Base-by-base conservation (phyloP, 352 stramenopile species). In the Pythium dissotocum region DNA sequence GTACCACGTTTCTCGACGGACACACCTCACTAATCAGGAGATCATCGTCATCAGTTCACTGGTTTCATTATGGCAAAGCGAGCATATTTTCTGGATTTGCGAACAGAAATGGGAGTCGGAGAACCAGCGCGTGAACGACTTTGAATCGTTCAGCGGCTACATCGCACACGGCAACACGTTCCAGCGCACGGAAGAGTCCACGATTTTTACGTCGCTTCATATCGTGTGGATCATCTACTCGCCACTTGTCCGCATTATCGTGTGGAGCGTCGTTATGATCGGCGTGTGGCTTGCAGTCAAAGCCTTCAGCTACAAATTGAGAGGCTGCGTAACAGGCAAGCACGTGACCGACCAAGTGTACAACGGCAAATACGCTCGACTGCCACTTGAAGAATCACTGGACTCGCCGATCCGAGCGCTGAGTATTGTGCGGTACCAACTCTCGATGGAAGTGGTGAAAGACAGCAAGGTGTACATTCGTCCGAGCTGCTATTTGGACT, bases 401-500 rank as follows among this genome's bases (percentile, higher is more conserved):
- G 66, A 73, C 21, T 61, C 58, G 9, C 65, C 70, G 0, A 77
- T 77, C 6, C 54, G 70, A 16, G 65, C 70, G 33, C 64, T 44
- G 13, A 77, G 66, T 30, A 52, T 77, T 53, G 36, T 77, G 6
- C 70, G 70, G 1, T 58, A 72, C 14, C 54, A 56, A 7, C 58
- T 75, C 9, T 61, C 24, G 7, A 69, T 77, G 66, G 67, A 77
- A 54, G 65, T 75, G 35, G 58, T 72, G 2, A 66, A 68, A n/a
- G 55, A 67, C 32, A 67, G 62, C 7, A 61, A 69, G 52, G 18
- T 40, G 32, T 74, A 72, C 61, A 64, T 77, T 8, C 71, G 67
- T 3, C 71, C 62, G 21, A 77, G 62, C 24, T 77, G 71, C 59
- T 77, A 77, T 48, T 44, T 77, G 52, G 71, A 77, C 35, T 75